These are phyloP conservation scores for Cercospora zeae-maydis DNA, from an alignment of 2,329 filamentous ascomycete species.

Conservation along the genomic window DNA sequence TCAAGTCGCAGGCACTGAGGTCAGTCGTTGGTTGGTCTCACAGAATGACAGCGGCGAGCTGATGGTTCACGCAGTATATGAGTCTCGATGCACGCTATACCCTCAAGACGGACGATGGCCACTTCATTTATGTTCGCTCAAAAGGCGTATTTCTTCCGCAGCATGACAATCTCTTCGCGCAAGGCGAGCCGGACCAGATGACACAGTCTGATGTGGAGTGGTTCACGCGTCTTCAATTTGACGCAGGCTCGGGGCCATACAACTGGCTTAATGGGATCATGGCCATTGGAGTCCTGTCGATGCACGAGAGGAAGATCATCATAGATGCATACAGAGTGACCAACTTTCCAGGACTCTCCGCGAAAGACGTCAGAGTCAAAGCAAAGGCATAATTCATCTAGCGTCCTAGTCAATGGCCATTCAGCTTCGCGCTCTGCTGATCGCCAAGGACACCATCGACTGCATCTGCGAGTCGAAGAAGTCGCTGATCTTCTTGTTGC, in stretches of 20 bases:
- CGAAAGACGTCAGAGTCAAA: constrained; percentile 1
- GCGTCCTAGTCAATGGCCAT: not conserved
- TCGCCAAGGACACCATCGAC: constrained; percentile 32
- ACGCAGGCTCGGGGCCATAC: constrained; percentile 22
- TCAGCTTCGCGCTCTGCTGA: not conserved
- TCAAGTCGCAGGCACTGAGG: not conserved
- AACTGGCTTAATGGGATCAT: constrained; percentile 28
- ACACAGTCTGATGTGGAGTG: constrained; percentile 26
- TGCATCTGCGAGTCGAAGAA: constrained; percentile 27
- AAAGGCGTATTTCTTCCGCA: constrained; percentile 22
- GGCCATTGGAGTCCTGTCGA: constrained; percentile 25
- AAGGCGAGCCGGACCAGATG: constrained; percentile 11
- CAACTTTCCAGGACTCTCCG: constrained; percentile 20
- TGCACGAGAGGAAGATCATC: constrained; percentile 24
- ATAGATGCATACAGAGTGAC: constrained; percentile 29
- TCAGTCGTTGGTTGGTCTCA: not conserved
- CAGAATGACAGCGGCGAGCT: not conserved
- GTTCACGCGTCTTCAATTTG: constrained; percentile 28
- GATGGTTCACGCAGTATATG: constrained; percentile 21
- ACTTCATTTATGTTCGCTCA: constrained; percentile 24
- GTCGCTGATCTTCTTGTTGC: constrained; percentile 32
- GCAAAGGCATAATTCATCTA: not conserved
- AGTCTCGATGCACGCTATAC: constrained; percentile 26
- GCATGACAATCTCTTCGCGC: not conserved
- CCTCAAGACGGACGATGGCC: constrained; percentile 24